Evolutionary conservation across 2,329 filamentous ascomycete species (phyloP).

Genomic region (Emmonsia crescens): DNA sequence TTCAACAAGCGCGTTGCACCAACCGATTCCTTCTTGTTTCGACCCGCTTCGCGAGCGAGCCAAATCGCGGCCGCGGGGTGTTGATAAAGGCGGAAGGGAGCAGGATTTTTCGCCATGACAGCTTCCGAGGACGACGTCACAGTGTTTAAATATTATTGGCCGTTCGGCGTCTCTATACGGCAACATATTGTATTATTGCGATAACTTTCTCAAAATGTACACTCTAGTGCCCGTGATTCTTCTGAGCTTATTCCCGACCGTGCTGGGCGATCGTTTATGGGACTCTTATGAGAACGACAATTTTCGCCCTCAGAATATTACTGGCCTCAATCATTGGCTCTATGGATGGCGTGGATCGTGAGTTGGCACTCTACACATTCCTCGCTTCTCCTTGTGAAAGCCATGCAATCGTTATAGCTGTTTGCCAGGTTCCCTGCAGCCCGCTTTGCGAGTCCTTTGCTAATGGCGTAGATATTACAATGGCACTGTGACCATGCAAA

Average conservation of each 20-base stretch:
- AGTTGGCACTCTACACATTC: not conserved
- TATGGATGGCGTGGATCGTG: constrained; percentile 3
- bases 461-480: not conserved
- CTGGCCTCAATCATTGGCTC: not conserved
- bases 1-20: not conserved
- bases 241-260: not conserved
- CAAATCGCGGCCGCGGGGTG: not conserved
- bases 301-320: not conserved
- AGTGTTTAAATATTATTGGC: not conserved
- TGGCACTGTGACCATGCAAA: constrained; percentile 1
- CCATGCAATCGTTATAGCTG: not conserved
- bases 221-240: not conserved
- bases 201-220: not conserved
- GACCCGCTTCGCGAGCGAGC: not conserved
- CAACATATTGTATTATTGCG: not conserved
- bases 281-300: not conserved
- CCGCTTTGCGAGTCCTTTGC: not conserved
- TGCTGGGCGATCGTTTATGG: not conserved
- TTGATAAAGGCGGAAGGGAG: not conserved
- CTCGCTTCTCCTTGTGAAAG: not conserved
- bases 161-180: not conserved
- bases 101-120: not conserved
- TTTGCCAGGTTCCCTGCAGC: not conserved
- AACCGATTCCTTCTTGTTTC: not conserved
- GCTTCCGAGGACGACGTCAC: not conserved